Evolutionary conservation across 257 asterid species (phyloP).

Genomic region (Lantana camara): DNA sequence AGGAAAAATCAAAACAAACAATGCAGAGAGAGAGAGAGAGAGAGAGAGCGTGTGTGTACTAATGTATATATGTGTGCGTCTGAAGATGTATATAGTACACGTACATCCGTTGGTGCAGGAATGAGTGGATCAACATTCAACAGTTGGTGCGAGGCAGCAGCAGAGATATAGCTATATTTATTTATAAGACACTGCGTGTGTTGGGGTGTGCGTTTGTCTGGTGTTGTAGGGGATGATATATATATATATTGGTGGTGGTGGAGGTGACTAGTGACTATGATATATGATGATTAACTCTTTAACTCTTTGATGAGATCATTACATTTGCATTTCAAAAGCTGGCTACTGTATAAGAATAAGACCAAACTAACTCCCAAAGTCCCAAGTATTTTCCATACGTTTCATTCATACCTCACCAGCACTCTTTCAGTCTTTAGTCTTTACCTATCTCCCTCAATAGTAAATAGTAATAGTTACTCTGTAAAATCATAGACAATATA

Average conservation of each 20-base stretch:
- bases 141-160: constrained; percentile 18
- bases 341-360: too few relatives aligned
- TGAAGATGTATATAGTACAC: not conserved
- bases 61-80: constrained; percentile 1
- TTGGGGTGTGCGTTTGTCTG: constrained; percentile 8
- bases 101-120: constrained; percentile 16
- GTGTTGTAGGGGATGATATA: not conserved
- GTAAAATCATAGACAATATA: too few relatives aligned
- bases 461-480: too few relatives aligned
- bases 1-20: constrained; percentile 13
- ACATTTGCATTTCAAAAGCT: too few relatives aligned
- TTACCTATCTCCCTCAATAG: too few relatives aligned
- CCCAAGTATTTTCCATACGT: too few relatives aligned
- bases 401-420: too few relatives aligned
- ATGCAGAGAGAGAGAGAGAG: not conserved
- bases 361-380: too few relatives aligned
- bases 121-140: constrained; percentile 33
- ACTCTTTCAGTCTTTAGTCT: too few relatives aligned
- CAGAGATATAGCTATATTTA: not conserved
- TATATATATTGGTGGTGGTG: not conserved
- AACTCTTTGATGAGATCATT: too few relatives aligned
- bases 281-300: too few relatives aligned
- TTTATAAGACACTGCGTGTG: constrained; percentile 1
- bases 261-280: too few relatives aligned
- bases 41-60: not conserved